These are phyloP conservation scores for Talaromyces sp. DNA, from an alignment of 2,329 filamentous ascomycete species.

Conservation along the genomic window DNA sequence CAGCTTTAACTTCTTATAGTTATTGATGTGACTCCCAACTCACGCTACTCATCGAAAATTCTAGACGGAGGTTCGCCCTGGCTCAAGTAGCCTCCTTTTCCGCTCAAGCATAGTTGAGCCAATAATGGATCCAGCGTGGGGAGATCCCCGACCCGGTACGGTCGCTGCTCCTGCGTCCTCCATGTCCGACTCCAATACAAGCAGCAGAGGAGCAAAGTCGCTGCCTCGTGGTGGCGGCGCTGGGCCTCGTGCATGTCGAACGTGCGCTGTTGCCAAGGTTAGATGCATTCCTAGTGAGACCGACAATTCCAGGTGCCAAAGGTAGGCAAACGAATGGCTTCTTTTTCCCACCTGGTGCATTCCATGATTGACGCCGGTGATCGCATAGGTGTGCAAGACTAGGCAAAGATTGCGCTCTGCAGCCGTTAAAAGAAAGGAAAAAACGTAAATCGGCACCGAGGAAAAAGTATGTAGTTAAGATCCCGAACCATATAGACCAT, in stretches of 20 bases:
- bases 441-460: constrained; percentile 1
- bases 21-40: background rate
- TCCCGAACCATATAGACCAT: background rate
- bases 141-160: background rate
- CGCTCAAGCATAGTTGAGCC: background rate
- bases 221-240: background rate
- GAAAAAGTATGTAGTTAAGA: background rate
- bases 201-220: background rate
- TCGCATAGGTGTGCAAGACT: constrained; percentile 8
- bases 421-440: background rate
- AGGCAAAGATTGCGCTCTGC: constrained; percentile 10
- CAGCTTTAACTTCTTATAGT: background rate
- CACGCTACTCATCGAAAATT: background rate
- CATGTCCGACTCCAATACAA: background rate
- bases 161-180: background rate
- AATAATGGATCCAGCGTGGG: background rate
- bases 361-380: background rate
- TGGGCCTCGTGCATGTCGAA: constrained; percentile 8
- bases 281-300: constrained; percentile 4
- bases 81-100: background rate
- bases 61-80: background rate
- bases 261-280: constrained; percentile 11
- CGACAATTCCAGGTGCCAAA: constrained; percentile 5
- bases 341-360: background rate
- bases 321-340: constrained; percentile 6